phyloP scores from a whole-genome alignment of 2,329 filamentous ascomycete species.

The Colletotrichum horii region DNA sequence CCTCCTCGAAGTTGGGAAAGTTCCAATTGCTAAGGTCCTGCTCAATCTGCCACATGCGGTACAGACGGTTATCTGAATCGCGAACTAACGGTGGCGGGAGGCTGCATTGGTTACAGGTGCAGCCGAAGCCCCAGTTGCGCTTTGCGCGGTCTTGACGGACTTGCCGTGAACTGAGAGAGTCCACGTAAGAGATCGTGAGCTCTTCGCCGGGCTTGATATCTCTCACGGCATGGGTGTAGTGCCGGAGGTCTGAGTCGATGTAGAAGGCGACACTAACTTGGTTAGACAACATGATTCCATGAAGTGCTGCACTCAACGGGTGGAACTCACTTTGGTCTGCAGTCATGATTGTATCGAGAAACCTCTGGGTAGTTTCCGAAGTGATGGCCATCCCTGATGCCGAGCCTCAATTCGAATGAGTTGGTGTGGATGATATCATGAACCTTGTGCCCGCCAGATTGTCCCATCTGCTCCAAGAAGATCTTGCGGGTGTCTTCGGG shows the following conservation, averaged over 20 bases:
- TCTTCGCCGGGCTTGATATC: constrained; percentile 39
- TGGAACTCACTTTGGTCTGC: constrained; percentile 36
- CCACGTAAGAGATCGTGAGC: constrained; percentile 37
- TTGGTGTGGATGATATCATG: constrained; percentile 37
- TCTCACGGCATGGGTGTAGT: constrained; percentile 38
- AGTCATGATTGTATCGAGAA: constrained; percentile 39
- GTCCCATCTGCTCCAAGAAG: constrained; percentile 31
- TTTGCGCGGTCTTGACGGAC: constrained; percentile 27
- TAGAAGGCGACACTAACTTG: constrained; percentile 30
- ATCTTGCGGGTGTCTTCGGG: constrained; percentile 21
- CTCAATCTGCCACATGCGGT: constrained; percentile 24
- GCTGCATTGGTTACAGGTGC: constrained; percentile 28
- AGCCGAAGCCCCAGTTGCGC: constrained; percentile 32
- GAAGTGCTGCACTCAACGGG: not conserved
- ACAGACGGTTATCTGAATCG: constrained; percentile 25
- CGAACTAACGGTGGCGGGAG: constrained; percentile 21
- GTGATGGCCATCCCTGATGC: constrained; percentile 24
- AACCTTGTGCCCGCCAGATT: constrained; percentile 23
- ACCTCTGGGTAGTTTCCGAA: constrained; percentile 23
- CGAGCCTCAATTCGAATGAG: constrained; percentile 30
- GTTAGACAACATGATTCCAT: constrained; percentile 24
- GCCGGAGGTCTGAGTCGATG: constrained; percentile 34
- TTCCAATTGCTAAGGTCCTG: constrained; percentile 17
- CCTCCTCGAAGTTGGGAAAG: constrained; percentile 18
- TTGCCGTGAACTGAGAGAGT: constrained; percentile 11